Conservation (phyloP, 2,329 filamentous ascomycete species). For the Pestalotiopsis sp. region DNA sequence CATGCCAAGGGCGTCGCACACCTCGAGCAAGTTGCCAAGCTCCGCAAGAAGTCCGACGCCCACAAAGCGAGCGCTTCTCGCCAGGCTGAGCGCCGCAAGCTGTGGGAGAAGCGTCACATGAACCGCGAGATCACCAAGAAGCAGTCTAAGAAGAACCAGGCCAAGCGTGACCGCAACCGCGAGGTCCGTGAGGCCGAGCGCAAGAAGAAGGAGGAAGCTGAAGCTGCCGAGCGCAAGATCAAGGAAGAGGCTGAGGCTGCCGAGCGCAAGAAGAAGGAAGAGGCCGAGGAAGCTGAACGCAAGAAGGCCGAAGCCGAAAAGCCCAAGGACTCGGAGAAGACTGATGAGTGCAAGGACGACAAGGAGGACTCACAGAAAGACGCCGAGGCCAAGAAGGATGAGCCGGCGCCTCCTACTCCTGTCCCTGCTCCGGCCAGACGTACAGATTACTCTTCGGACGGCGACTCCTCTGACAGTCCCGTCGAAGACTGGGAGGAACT, state of each 20-base stretch:
- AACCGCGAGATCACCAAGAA: slow-evolving; percentile 40
- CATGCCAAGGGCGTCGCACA: slow-evolving; percentile 60
- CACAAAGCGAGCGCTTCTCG: slow-evolving; percentile 52
- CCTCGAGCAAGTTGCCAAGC: slow-evolving; percentile 51
- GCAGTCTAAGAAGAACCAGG: slow-evolving; percentile 42
- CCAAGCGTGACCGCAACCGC: slow-evolving; percentile 37
- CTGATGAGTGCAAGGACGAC: slow-evolving; percentile 12
- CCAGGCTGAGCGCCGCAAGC: slow-evolving; percentile 46
- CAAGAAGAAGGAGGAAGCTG: slow-evolving; percentile 40
- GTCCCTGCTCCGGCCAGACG: slow-evolving; percentile 26
- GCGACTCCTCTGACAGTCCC: slow-evolving; percentile 62
- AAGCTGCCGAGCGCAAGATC: slow-evolving; percentile 25
- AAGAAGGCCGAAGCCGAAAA: slow-evolving; percentile 21
- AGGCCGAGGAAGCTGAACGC: slow-evolving; percentile 28
- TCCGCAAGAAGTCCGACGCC: slow-evolving; percentile 52
- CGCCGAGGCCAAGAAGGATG: slow-evolving; percentile 9
- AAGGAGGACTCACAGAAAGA: slow-evolving; percentile 15
- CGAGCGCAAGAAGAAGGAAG: slow-evolving; percentile 20
- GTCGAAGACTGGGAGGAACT: slow-evolving; percentile 62
- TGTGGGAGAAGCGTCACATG: slow-evolving; percentile 52
- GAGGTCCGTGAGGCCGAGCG: slow-evolving; percentile 40
- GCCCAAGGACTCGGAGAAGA: slow-evolving; percentile 28
- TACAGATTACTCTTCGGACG: slow-evolving; percentile 45
- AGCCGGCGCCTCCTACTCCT: slow-evolving; percentile 20
- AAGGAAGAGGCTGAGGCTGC: slow-evolving; percentile 35